A percentile compares a stretch with the other conserved stretches of the same genome.
These are phyloP conservation scores for Leccinum disarticulatum DNA, from an alignment of 768 basidiomycete genomes.

Conservation along the genomic window DNA sequence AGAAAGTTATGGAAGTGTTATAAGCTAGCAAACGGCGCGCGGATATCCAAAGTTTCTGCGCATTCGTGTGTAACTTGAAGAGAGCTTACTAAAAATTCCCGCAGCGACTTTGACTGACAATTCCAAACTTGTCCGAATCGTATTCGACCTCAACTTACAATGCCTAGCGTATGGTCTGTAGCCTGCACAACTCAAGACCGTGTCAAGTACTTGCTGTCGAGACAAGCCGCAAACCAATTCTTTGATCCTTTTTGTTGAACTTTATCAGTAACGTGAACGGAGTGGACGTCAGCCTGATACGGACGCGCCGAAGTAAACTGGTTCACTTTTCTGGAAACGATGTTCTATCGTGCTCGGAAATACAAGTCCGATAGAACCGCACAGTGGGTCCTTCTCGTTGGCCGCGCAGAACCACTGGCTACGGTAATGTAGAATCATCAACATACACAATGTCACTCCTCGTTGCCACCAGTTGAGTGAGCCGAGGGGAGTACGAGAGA, in stretches of 20 bases:
- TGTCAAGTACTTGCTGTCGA: neutral
- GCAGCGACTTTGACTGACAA: constrained; percentile 2
- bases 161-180: too few relatives aligned
- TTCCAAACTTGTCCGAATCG: neutral
- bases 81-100: neutral
- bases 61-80: constrained; percentile 10
- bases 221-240: neutral
- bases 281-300: neutral
- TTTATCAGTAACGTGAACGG: neutral
- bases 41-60: constrained; percentile 15
- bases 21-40: constrained; percentile 16
- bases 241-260: neutral
- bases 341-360: neutral
- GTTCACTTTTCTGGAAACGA: neutral
- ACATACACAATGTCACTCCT: too few relatives aligned
- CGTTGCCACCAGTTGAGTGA: too few relatives aligned
- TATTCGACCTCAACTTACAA: neutral
- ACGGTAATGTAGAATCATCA: too few relatives aligned
- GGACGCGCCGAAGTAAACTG: neutral
- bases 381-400: neutral
- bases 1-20: constrained; percentile 13
- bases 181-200: neutral
- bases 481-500: too few relatives aligned
- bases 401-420: neutral
- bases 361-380: neutral